These are phyloP conservation scores for Metschnikowia cerradonensis DNA, from an alignment of 805 yeast genomes.

Conservation along the genomic window DNA sequence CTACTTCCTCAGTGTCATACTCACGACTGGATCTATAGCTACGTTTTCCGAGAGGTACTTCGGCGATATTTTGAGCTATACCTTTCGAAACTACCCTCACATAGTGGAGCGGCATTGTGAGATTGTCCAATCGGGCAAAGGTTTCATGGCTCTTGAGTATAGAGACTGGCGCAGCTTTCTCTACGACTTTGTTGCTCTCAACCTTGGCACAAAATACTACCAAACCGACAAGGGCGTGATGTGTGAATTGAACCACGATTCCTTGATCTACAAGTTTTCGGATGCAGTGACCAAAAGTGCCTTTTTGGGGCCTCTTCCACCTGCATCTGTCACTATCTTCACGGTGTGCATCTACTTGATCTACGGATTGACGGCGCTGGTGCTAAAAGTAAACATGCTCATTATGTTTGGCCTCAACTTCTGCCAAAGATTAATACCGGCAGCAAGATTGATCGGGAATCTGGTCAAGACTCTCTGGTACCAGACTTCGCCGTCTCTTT, in stretches of 20 bases:
- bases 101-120: slow-evolving; percentile 13
- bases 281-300: slow-evolving; percentile 8
- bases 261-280: slow-evolving; percentile 15
- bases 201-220: background rate
- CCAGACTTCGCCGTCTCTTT: background rate
- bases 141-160: background rate
- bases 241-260: slow-evolving; percentile 7
- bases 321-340: slow-evolving; percentile 6
- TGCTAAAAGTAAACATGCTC: slow-evolving; percentile 12
- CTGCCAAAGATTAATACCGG: background rate
- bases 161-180: slow-evolving; percentile 18
- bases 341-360: slow-evolving; percentile 12
- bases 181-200: slow-evolving; percentile 8
- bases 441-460: background rate
- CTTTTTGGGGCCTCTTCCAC: slow-evolving; percentile 9
- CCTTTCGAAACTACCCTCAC: slow-evolving; percentile 18
- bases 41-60: slow-evolving; percentile 29
- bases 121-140: background rate
- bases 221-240: background rate
- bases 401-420: background rate
- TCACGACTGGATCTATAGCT: slow-evolving; percentile 24
- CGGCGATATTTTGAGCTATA: slow-evolving; percentile 27
- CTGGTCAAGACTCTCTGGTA: background rate
- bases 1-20: slow-evolving; percentile 19
- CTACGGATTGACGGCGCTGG: slow-evolving; percentile 15